Base-by-base conservation (phyloP, 129 eudicot species). In the Mikania micrantha region DNA sequence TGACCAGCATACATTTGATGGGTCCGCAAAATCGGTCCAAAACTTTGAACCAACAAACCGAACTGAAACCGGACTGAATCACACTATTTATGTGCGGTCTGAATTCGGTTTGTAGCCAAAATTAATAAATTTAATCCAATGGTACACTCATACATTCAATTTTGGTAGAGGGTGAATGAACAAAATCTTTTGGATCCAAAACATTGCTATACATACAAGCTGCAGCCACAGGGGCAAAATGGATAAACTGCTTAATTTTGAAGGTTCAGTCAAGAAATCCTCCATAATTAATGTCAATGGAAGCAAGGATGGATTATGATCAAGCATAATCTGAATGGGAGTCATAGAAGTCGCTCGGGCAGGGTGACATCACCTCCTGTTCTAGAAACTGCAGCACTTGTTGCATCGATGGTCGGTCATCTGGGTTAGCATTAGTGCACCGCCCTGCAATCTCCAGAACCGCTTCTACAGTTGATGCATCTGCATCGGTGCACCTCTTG, bases 341-440 rank as follows among this genome's bases (percentile, higher is more conserved):
- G 72, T 94, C 99, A 19, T 94, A 94, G 73, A 87, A 84, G 75
- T 94, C 97, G 27, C 90, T 94, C 5, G 95, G 93, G 83, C 88
- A 94, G 47, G 99, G 99, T 1, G 99, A 84, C 99, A 94, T 81
- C 40, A 89, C 95, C 77, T 94, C 99, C 74, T 89, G 97, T 81
- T 94, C 99, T 9, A 94, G 74, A 44, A 82, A 79, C 81, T 94
- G 97, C 77, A 94, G 69, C 70, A 94, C 97, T 10, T 81, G 84
- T 53, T 90, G 89, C 99, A 94, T 94, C 5, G 84, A 29, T 7
- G 97, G 97, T 38, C 97, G 67, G n/a, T 73, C 84, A 27, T 94
- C 97, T 0, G 97, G 90, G 72, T 89, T 83, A 1, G 97, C 85
- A 52, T 89, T 88, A 0, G 99, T 94, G 90, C 97, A 89, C 69